Evolutionary conservation across 495 filamentous ascomycete genomes (phyloP), one percentile per base, ranked within the genome.

Genomic region (Penicillium antarcticum): DNA sequence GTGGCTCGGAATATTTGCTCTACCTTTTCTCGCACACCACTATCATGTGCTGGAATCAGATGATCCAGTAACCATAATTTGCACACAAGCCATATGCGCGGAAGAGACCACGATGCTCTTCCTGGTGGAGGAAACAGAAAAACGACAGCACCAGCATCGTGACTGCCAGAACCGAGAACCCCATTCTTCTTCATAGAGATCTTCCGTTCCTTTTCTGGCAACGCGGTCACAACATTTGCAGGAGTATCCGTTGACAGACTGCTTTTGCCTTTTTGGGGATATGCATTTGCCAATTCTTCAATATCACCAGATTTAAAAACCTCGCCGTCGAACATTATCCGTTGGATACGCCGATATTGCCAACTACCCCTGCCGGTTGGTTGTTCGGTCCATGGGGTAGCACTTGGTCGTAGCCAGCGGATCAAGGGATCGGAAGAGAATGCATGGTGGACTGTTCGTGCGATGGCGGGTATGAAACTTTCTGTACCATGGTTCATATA

Each of bases 381-480:
- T 12, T 48, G 37, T 1, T 42, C 34, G 18, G 37, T 14, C 66
- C 61, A 66, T 0, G 52, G 51, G 17, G 49, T n/a, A n/a, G 58
- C 63, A 47, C 39, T 48, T 4, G 63, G 66, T 2, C 66, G 66
- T 16, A 66, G 44, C 66, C 66, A 69, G 48, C 44, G 48, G 19
- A 66, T 65, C 19, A 69, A 38, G 1, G 63, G 63, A 53, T 69
- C 66, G 5, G 59, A 47, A n/a, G 61, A 55, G 26, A 69, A 69
- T 2, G 66, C 56, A 12, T 53, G 46, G 23, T 51, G 57, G 13
- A 69, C 49, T 8, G 66, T 69, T 37, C 56, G 45, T 8, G 58
- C 55, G 7, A 61, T 51, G 0, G 56, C 39, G 4, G 51, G 17
- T 16, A 67, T 57, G 2, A 42, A 55, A 36, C 18, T 18, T 16